Percentiles rank a stretch among this genome's conserved stretches.
These are phyloP conservation scores for Cytospora mali DNA, from an alignment of 2,329 filamentous ascomycete genomes.

Conservation along the genomic window DNA sequence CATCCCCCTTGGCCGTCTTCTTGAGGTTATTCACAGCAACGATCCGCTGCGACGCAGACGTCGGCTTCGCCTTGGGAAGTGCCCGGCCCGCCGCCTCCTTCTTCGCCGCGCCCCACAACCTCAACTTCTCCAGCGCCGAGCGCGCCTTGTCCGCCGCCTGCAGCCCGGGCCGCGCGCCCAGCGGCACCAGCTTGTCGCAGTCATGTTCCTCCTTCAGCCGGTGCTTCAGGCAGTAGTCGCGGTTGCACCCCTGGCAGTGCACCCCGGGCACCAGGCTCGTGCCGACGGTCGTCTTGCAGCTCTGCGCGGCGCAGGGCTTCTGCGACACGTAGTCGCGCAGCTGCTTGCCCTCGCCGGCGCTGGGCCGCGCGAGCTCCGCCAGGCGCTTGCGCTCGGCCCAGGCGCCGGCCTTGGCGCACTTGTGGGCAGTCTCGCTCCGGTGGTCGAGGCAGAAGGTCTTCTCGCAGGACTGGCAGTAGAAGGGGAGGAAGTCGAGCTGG, in stretches of 20 bases:
- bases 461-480: conserved; percentile 86
- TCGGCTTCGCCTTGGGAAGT: conserved; percentile 65
- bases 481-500: conserved; percentile 94
- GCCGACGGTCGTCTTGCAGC: conserved; percentile 72
- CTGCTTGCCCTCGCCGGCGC: conserved; percentile 56
- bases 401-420: conserved; percentile 61
- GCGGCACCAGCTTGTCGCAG: conserved; percentile 72
- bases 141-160: conserved; percentile 66
- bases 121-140: conserved; percentile 75
- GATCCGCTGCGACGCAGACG: conserved; percentile 64
- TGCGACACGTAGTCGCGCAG: conserved; percentile 59
- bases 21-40: conserved; percentile 78
- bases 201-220: conserved; percentile 79
- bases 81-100: conserved; percentile 61
- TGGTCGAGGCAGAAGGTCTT: conserved; percentile 92
- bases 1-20: conserved; percentile 86
- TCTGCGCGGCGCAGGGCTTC: conserved; percentile 67
- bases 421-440: conserved; percentile 81
- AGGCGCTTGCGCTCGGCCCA: conserved; percentile 62
- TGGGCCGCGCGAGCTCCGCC: conserved; percentile 56
- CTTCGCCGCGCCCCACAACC: conserved; percentile 79
- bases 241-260: conserved; percentile 71
- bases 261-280: conserved; percentile 69
- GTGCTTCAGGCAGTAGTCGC: conserved; percentile 78
- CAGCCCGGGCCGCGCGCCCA: conserved; percentile 50